Evolutionary conservation across 306 rosid genomes (phyloP), one percentile per base, ranked within the genome.

Genomic region (Phaseolus lunatus): DNA sequence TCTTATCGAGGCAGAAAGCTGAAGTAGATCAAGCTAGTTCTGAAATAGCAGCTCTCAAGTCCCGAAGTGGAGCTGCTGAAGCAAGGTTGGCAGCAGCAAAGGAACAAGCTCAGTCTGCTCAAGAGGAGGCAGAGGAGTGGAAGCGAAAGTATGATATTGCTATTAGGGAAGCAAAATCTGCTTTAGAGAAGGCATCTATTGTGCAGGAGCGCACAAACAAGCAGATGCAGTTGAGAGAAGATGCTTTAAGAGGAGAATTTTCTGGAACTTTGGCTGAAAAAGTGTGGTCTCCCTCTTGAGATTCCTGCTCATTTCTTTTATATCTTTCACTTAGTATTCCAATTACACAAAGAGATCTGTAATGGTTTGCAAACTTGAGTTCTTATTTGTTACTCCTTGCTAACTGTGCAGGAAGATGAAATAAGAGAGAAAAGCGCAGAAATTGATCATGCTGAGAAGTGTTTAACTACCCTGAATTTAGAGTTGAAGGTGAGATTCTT

Each of bases 71-170:
- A 86, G 96, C 98, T 72, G 94, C 96, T 64, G 98, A 96, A 80
- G 98, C 99, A 77, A 88, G 96, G 86, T 78, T 92, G 56, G 94
- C 96, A 48, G 99, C 99, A 72, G 93, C 98, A 76, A 85, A 80
- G 75, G 98, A 96, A 72, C 99, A 88, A 77, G 86, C 92, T 43
- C 94, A 92, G 79, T 96, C 99, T 81, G 96, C 99, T 23, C 96
- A 89, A 80, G 99, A 89, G 86, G 99, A 96, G 82, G 98, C 98
- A 31, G 93, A 85, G 79, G 98, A 92, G 83, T 96, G 99, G 99
- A 93, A 96, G 75, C 81, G 98, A 80, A 96, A 93, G 77, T 96
- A 84, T 81, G 97, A 92, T 43, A 76, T 83, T 82, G 99, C 98
- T 16, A 58, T 82, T 65, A 86, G 94, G 85, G 99, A 93, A 52